Evolutionary conservation across 495 filamentous ascomycete genomes (phyloP).

Genomic region (Viridothelium virens): DNA sequence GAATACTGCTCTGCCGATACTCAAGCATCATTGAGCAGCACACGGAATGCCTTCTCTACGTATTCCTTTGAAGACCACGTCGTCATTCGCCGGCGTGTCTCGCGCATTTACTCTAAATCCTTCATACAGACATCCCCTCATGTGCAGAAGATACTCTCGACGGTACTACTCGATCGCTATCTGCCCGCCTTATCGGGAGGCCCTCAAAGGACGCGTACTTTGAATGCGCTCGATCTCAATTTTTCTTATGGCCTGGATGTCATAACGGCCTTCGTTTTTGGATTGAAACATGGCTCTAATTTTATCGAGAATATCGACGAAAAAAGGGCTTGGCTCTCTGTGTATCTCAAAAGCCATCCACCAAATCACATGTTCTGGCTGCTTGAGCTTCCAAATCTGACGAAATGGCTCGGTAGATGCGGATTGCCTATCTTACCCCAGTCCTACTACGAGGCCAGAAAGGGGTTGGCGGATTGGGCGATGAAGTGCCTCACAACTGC

Average conservation of each 20-base stretch:
- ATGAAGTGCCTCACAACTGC: neutral
- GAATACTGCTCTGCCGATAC: neutral
- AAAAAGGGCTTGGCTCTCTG: constrained; percentile 5
- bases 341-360: neutral
- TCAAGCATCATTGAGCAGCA: neutral
- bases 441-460: neutral
- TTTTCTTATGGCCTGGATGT: constrained; percentile 37
- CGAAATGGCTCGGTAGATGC: neutral
- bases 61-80: neutral
- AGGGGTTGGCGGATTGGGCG: neutral
- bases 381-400: neutral
- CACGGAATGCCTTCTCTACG: neutral
- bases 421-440: neutral
- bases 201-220: neutral
- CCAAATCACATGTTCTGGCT: neutral
- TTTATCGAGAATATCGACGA: constrained; percentile 41
- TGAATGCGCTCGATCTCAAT: constrained; percentile 34
- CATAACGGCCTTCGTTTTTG: constrained; percentile 43
- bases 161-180: constrained; percentile 54
- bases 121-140: constrained; percentile 55
- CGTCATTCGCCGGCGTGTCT: neutral
- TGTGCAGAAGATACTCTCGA: constrained; percentile 49
- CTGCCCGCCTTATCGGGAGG: constrained; percentile 45
- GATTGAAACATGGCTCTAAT: constrained; percentile 42
- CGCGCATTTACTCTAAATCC: constrained; percentile 58